Conservation (phyloP, 2,329 filamentous ascomycete genomes). For the Fusarium compactum region DNA sequence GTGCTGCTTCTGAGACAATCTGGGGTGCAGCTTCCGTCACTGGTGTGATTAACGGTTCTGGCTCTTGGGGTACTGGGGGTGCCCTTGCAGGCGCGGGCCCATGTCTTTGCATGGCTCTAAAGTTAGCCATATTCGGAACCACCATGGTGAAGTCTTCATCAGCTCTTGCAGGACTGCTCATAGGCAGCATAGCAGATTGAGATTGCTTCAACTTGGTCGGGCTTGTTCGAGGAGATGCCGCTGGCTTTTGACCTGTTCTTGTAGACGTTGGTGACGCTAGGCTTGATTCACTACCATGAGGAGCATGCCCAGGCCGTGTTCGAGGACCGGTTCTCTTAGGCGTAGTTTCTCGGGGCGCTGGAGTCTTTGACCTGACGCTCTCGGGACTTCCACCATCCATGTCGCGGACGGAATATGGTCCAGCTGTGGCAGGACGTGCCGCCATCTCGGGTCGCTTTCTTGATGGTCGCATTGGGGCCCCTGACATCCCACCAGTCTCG, state of each 20-base stretch:
- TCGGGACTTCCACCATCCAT: slow-evolving; percentile 60
- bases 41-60: slow-evolving; percentile 29
- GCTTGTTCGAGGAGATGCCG: slow-evolving; percentile 58
- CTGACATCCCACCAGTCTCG: slow-evolving; percentile 70
- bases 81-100: slow-evolving; percentile 37
- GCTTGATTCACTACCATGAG: slow-evolving; percentile 65
- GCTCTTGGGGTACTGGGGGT: slow-evolving; percentile 20
- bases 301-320: slow-evolving; percentile 60
- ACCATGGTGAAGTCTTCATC: slow-evolving; percentile 67
- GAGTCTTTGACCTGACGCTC: slow-evolving; percentile 61
- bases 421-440: slow-evolving; percentile 72
- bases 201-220: slow-evolving; percentile 56
- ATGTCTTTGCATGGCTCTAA: slow-evolving; percentile 48
- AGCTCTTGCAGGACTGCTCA: slow-evolving; percentile 59
- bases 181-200: slow-evolving; percentile 45
- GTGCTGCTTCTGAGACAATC: slow-evolving; percentile 3
- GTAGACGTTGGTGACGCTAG: slow-evolving; percentile 59
- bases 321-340: slow-evolving; percentile 64
- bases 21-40: slow-evolving; percentile 24
- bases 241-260: slow-evolving; percentile 49
- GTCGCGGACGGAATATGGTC: slow-evolving; percentile 72
- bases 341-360: slow-evolving; percentile 65
- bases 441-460: slow-evolving; percentile 69
- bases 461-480: slow-evolving; percentile 71
- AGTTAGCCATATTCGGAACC: slow-evolving; percentile 59